These are phyloP conservation scores for Eucalyptus regnans DNA, from an alignment of 345 rosid species.

Conservation along the genomic window DNA sequence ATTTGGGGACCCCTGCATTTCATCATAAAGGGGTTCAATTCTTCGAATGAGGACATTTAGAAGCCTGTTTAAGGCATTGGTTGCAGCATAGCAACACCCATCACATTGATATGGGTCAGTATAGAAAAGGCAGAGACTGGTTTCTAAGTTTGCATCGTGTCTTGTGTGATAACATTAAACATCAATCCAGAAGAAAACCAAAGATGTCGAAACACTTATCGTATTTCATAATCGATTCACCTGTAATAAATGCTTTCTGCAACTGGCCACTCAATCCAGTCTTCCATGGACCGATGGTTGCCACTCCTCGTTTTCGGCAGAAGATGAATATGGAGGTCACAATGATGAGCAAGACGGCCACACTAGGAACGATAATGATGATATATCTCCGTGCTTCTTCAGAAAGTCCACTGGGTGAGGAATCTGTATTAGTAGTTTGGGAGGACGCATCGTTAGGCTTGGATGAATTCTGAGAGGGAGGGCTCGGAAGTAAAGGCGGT, in stretches of 20 bases:
- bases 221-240: conserved; percentile 7
- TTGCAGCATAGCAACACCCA: background rate
- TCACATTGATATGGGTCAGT: background rate
- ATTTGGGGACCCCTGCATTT: conserved; percentile 84
- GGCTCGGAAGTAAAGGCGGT: background rate
- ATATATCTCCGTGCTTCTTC: background rate
- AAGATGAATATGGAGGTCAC: conserved; percentile 12
- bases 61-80: background rate
- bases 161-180: background rate
- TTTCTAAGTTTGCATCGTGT: background rate
- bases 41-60: background rate
- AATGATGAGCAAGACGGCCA: conserved; percentile 15
- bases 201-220: background rate
- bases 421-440: background rate
- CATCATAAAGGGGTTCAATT: background rate
- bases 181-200: background rate
- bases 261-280: conserved; percentile 92
- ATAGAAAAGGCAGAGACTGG: background rate
- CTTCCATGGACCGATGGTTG: conserved; percentile 81
- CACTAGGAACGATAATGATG: conserved; percentile 15
- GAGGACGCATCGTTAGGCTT: background rate
- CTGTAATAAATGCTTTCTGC: conserved; percentile 87
- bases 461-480: background rate
- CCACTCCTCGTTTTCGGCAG: conserved; percentile 38
- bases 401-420: background rate